Conservation (phyloP, 2,329 filamentous ascomycete species). For the Aspergillus flavus region DNA sequence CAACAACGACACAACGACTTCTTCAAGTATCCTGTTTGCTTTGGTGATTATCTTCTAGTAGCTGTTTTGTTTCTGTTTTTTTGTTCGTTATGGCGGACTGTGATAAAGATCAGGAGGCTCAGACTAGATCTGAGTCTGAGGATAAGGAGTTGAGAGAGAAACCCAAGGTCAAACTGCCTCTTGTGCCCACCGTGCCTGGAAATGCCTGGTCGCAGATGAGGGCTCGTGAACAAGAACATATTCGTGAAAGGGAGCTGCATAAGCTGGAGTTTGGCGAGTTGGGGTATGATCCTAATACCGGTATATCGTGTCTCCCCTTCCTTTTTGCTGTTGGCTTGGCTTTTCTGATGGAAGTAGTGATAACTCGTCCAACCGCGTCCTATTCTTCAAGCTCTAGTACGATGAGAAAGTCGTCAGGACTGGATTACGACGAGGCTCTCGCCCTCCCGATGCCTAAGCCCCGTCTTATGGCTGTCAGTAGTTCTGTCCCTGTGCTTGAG, state of each 20-base stretch:
- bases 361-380: not conserved
- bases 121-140: not conserved
- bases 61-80: not conserved
- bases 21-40: not conserved
- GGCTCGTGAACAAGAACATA: conserved; percentile 17
- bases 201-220: conserved; percentile 33
- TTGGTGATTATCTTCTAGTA: not conserved
- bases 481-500: not conserved
- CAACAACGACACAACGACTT: not conserved
- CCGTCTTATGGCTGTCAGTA: conserved; percentile 8
- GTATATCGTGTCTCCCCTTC: not conserved
- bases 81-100: not conserved
- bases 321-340: not conserved
- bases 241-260: conserved; percentile 5
- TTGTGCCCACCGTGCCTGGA: conserved; percentile 22
- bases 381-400: conserved; percentile 9
- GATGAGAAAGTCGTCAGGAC: conserved; percentile 21
- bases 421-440: conserved; percentile 30
- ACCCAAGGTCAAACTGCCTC: conserved; percentile 4
- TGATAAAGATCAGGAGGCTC: not conserved
- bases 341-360: too few species aligned
- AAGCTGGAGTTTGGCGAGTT: not conserved
- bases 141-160: not conserved
- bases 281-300: not conserved
- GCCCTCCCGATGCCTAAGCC: conserved; percentile 35